Conservation (phyloP, 345 rosid species). For the Rhodamnia rubescens region DNA sequence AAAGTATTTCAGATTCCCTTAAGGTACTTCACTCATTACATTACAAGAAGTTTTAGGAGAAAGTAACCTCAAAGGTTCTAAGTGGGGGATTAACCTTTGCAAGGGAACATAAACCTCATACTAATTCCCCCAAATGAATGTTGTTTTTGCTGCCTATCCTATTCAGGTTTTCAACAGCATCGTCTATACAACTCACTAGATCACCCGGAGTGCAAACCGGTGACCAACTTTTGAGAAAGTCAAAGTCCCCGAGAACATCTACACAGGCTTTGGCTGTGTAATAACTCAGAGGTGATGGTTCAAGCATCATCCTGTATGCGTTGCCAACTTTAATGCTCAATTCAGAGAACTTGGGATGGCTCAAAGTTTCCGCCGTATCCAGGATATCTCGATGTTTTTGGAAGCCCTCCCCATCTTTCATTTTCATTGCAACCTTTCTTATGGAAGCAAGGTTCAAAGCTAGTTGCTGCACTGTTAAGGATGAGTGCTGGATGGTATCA, state of each 20-base stretch:
- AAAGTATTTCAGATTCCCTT: not conserved
- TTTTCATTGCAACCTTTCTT: slow-evolving; percentile 26
- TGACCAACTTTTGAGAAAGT: not conserved
- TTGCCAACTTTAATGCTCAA: slow-evolving; percentile 31
- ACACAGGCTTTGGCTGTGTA: slow-evolving; percentile 13
- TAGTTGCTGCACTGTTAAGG: slow-evolving; percentile 26
- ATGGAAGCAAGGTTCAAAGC: slow-evolving; percentile 38
- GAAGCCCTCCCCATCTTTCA: slow-evolving; percentile 34
- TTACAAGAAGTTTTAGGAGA: not conserved
- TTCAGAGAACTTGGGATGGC: slow-evolving; percentile 41
- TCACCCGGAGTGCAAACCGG: slow-evolving; percentile 36
- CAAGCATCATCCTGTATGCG: slow-evolving; percentile 34
- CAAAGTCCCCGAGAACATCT: slow-evolving; percentile 10
- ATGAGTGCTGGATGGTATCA: slow-evolving; percentile 12
- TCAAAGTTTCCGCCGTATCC: slow-evolving; percentile 26
- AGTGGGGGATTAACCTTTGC: not conserved
- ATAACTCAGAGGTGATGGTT: slow-evolving; percentile 11
- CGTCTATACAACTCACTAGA: slow-evolving; percentile 43
- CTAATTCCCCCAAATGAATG: not conserved
- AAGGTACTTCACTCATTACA: not conserved
- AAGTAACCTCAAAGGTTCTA: not conserved
- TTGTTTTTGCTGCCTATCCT: not conserved
- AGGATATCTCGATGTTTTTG: slow-evolving; percentile 20
- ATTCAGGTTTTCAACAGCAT: slow-evolving; percentile 10
- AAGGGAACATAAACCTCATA: not conserved